Base-by-base conservation (phyloP, 1,284 basidiomycete genomes). In the Apiotrichum laibachii region DNA sequence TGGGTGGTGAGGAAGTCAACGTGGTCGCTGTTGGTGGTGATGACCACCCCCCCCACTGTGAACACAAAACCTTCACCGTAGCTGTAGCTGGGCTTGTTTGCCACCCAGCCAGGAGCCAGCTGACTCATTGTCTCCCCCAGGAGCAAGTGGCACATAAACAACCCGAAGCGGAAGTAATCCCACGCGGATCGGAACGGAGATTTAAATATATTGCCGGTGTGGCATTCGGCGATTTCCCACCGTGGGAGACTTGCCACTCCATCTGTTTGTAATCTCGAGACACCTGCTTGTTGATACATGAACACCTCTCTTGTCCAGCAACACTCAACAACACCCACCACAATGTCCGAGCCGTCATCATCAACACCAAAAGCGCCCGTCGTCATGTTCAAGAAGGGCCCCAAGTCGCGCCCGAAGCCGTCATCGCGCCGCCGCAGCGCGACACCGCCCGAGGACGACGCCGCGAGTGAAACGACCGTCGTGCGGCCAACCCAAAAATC, bases 321-420 rank as follows among this genome's bases (percentile, higher is more conserved):
- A 52, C 26, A 51, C 42, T 10, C 9, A 8, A 46, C 35, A 16
- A 39, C 48, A 37, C 46, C 49, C 50, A 5, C 43, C 45, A 18
- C 55, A 48, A 70, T 68, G 64, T 59, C 73, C 45, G 63, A 55
- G n/a, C 19, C 56, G 31, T 49, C 62, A 45, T 35, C 60, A 16
- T 39, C 61, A 13, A 22, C 63, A 45, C 3, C 26, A 31, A 31
- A 31, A 31, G 59, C 47, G 54, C 71, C 75, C 1, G 86, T 92
- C 0, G 88, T 90, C 12, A 88, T 92, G 77, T 91, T 94, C 81
- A 93, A 88, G 77, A 93, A 91, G 78, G 86, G 86, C 42, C 88
- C 86, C 67, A 81, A 85, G 8, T 82, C 89, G 5, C 88, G 90
- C 16, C 82, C 86, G 12, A 87, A 65, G 45, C 67, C 68, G 50